These are phyloP conservation scores for Ganoderma meredithae DNA, from an alignment of 1,284 basidiomycete species.

Conservation along the genomic window DNA sequence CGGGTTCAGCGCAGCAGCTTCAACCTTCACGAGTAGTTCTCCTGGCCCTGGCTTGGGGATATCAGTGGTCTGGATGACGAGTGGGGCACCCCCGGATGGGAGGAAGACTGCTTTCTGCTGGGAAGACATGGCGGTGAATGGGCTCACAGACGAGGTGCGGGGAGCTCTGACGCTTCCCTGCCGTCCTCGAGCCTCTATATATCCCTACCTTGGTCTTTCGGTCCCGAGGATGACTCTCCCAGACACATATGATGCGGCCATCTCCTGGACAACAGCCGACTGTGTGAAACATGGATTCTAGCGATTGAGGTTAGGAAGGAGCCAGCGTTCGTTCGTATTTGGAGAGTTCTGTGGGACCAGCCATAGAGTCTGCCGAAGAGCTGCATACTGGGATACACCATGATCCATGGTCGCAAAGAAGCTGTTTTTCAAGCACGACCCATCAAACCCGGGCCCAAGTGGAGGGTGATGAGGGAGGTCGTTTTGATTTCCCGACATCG, in stretches of 20 bases:
- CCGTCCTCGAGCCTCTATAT: not conserved
- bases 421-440: not conserved
- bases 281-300: not conserved
- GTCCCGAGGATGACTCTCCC: constrained; percentile 1
- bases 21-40: constrained; percentile 50
- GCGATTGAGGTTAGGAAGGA: not conserved
- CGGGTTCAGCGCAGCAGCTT: constrained; percentile 52
- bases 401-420: not conserved
- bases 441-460: not conserved
- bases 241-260: not conserved
- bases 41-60: constrained; percentile 46
- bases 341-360: not conserved
- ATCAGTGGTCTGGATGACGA: constrained; percentile 30
- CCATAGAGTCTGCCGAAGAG: not conserved
- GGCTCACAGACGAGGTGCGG: not conserved
- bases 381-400: not conserved
- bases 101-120: constrained; percentile 40
- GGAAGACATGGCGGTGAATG: constrained; percentile 16
- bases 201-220: not conserved
- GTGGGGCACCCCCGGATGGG: constrained; percentile 29
- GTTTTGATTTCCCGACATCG: constrained; percentile 11
- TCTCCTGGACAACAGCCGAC: not conserved
- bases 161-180: not conserved
- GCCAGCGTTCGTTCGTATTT: not conserved
- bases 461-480: not conserved